Base-by-base conservation (phyloP, 106 monocot species). In the Phalaenopsis aphrodite region DNA sequence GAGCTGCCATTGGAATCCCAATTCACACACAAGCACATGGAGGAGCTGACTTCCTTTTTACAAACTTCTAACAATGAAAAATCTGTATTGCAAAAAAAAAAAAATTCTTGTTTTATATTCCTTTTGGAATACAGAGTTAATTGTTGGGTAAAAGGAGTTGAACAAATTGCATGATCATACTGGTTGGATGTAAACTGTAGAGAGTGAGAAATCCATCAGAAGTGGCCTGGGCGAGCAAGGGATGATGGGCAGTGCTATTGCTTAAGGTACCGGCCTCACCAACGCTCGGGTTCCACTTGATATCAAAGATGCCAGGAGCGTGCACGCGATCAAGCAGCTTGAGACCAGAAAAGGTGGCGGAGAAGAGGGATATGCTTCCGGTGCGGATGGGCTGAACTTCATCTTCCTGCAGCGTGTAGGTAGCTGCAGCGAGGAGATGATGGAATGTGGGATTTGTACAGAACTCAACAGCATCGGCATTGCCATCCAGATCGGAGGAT, bases 21-120 rank as follows among this genome's bases (percentile, higher is more conserved):
- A 71, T 94, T 92, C 43, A 89, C 85, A 83, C 85, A 98, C 48
- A 98, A 79, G 74, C 98, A 94, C 98, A 98, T 94, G 45, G 92
- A 84, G 42, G 87, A 80, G 82, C 83, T 91, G 38, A 93, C 75
- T 5, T 88, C 87, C 77, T 88, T 84, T 30, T 80, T 57, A 75
- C 82, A 84, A 66, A 66, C 41, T 55, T 89, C 84, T 65, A 72
- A 87, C 56, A 98, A 86, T 30, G 75, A 39, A 79, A 39, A 37
- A 8, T 86, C 96, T 94, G 84, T 75, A 86, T 77, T 57, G 10
- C 49, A 11, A 46, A 7, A 11, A 42, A 42, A n/a, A 75, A 2
- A 42, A 75, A 52, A 52, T 12, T 14, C 52, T 52, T 52, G 12
- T 52, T 52, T 30, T 52, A 14, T 52, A 52, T 15, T 12, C 52